Percentiles rank a stretch among this genome's conserved stretches.
These are phyloP conservation scores for Sextonia rubra DNA, from an alignment of 164 flowering plant species.

Conservation along the genomic window DNA sequence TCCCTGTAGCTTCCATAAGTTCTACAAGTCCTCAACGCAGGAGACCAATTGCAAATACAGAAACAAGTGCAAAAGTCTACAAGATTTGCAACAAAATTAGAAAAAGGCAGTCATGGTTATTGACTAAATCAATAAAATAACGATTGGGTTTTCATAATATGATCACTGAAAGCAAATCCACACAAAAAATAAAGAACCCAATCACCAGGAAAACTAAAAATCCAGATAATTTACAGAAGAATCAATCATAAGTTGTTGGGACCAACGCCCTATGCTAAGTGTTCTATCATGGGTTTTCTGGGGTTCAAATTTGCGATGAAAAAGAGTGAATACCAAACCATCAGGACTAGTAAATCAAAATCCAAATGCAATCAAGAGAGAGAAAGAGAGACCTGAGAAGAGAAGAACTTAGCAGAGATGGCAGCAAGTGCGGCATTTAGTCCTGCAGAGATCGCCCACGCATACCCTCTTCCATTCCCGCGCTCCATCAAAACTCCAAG, in stretches of 20 bases:
- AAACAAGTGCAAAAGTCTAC: background rate
- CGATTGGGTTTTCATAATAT: background rate
- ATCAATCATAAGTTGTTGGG: too few species aligned
- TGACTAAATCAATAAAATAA: background rate
- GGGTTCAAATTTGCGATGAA: too few species aligned
- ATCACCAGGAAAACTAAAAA: too few species aligned
- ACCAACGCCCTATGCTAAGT: too few species aligned
- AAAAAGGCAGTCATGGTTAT: background rate
- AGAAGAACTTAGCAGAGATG: slow-evolving; percentile 55
- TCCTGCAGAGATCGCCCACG: slow-evolving; percentile 67
- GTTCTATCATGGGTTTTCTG: too few species aligned
- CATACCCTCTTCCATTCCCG: slow-evolving; percentile 37
- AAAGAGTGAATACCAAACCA: too few species aligned
- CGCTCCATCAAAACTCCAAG: slow-evolving; percentile 3
- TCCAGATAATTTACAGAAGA: too few species aligned
- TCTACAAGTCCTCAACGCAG: background rate
- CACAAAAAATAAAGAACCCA: too few species aligned
- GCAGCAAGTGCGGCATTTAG: slow-evolving; percentile 68
- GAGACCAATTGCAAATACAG: background rate
- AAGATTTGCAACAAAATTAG: background rate
- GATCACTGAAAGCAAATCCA: too few species aligned
- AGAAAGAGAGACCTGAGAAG: slow-evolving; percentile 33
- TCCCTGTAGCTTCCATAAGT: too few species aligned
- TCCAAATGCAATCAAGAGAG: background rate
- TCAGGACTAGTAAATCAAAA: background rate